Evolutionary conservation across 345 rosid species (phyloP).

Genomic region (Eucalyptus erythrocorys): DNA sequence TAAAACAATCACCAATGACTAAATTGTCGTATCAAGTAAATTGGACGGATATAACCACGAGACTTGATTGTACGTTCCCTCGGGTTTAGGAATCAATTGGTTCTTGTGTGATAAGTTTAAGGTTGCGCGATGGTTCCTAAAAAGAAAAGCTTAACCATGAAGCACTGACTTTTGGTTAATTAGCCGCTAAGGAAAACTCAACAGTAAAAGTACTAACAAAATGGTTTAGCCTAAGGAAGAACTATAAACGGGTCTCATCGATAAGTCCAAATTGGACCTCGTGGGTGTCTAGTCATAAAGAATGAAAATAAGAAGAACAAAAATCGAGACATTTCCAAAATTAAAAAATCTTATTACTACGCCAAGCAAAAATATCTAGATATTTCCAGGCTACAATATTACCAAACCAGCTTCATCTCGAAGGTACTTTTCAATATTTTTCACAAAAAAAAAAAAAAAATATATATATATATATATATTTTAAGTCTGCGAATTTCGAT

Average conservation of each 20-base stretch:
- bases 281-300: background rate
- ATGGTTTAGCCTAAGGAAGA: background rate
- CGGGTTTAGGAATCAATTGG: background rate
- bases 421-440: background rate
- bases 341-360: background rate
- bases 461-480: too few species aligned
- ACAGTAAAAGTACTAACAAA: background rate
- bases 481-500: background rate
- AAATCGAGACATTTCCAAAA: background rate
- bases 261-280: background rate
- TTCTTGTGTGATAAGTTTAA: background rate
- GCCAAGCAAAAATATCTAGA: background rate
- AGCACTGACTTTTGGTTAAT: background rate
- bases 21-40: too few species aligned
- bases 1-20: too few species aligned
- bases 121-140: background rate
- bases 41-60: too few species aligned
- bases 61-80: too few species aligned
- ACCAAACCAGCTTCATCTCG: background rate
- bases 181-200: background rate
- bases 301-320: background rate
- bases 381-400: background rate
- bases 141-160: background rate
- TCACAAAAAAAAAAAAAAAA: too few species aligned
- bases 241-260: background rate